These are phyloP conservation scores for Penicillium sp. DNA, from an alignment of 2,329 filamentous ascomycete species.

Conservation along the genomic window DNA sequence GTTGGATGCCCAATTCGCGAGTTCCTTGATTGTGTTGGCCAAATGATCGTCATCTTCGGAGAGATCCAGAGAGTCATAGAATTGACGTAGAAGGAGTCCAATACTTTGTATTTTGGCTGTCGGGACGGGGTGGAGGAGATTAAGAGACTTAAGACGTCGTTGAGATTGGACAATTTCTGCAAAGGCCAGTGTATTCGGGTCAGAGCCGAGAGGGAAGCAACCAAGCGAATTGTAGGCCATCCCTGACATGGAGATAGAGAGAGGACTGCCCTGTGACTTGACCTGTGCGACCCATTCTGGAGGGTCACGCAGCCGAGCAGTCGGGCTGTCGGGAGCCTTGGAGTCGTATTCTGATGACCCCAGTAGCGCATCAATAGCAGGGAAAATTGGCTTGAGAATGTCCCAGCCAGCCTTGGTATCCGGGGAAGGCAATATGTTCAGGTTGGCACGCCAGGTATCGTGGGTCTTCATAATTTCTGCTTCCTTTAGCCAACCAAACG, in stretches of 20 bases:
- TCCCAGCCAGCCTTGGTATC: slow-evolving; percentile 25
- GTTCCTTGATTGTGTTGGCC: slow-evolving; percentile 29
- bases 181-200: slow-evolving; percentile 42
- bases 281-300: slow-evolving; percentile 34
- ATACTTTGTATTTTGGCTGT: slow-evolving; percentile 35
- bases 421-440: slow-evolving; percentile 20
- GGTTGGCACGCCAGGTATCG: slow-evolving; percentile 41
- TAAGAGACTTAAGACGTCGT: slow-evolving; percentile 40
- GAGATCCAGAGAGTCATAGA: slow-evolving; percentile 27
- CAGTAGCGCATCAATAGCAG: slow-evolving; percentile 26
- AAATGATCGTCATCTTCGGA: slow-evolving; percentile 22
- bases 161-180: slow-evolving; percentile 47
- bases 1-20: slow-evolving; percentile 28
- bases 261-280: slow-evolving; percentile 34
- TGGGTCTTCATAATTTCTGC: slow-evolving; percentile 45
- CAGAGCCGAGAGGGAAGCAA: slow-evolving; percentile 49
- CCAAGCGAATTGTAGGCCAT: slow-evolving; percentile 41
- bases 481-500: slow-evolving; percentile 49
- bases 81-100: slow-evolving; percentile 30
- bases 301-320: slow-evolving; percentile 25
- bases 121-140: slow-evolving; percentile 41
- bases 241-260: slow-evolving; percentile 39
- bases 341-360: slow-evolving; percentile 22
- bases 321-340: slow-evolving; percentile 4
- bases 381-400: slow-evolving; percentile 27